A percentile compares a stretch with the other conserved stretches of the same genome.
Evolutionary conservation across 1,139 yeast species (phyloP).

Genomic region (Candida pseudoviswanathii): DNA sequence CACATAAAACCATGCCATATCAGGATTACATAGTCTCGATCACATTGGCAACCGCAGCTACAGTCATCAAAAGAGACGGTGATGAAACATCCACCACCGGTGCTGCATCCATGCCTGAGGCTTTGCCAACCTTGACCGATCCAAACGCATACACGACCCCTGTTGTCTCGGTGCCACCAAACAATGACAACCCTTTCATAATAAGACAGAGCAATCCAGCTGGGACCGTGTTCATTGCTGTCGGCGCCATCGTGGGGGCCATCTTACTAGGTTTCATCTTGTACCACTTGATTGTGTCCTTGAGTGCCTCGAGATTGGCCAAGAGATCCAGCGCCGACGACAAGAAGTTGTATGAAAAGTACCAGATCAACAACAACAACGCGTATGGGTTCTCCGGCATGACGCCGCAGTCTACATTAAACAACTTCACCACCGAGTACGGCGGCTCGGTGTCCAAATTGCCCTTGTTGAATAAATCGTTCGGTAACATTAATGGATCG

Average conservation of each 20-base stretch:
- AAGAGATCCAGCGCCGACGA: slow-evolving; percentile 36
- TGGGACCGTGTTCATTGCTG: slow-evolving; percentile 82
- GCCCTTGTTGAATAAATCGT: slow-evolving; percentile 33
- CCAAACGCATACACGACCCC: slow-evolving; percentile 49
- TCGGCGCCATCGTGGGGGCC: slow-evolving; percentile 68
- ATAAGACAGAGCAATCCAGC: slow-evolving; percentile 52
- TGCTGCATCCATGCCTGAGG: slow-evolving; percentile 10
- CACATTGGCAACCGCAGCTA: slow-evolving; percentile 11
- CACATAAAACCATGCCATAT: background rate
- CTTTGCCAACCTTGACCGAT: slow-evolving; percentile 19
- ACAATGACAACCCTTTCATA: slow-evolving; percentile 62
- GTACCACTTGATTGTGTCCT: slow-evolving; percentile 39
- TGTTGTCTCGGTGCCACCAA: slow-evolving; percentile 63
- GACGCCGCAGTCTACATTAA: slow-evolving; percentile 22
- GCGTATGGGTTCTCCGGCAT: slow-evolving; percentile 32
- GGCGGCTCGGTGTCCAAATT: slow-evolving; percentile 34
- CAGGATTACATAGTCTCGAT: slow-evolving; percentile 8
- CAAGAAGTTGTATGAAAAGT: slow-evolving; percentile 39
- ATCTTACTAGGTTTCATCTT: slow-evolving; percentile 47
- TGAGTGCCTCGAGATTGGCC: slow-evolving; percentile 42
- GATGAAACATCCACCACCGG: slow-evolving; percentile 9
- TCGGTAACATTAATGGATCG: slow-evolving; percentile 22
- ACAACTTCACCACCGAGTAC: slow-evolving; percentile 23
- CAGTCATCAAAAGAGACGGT: slow-evolving; percentile 11
- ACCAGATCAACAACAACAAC: slow-evolving; percentile 36